A percentile compares a stretch with the other conserved stretches of the same genome.
Conservation (phyloP, 169 alveolate genomes). For the Plasmodium falciparum region DNA sequence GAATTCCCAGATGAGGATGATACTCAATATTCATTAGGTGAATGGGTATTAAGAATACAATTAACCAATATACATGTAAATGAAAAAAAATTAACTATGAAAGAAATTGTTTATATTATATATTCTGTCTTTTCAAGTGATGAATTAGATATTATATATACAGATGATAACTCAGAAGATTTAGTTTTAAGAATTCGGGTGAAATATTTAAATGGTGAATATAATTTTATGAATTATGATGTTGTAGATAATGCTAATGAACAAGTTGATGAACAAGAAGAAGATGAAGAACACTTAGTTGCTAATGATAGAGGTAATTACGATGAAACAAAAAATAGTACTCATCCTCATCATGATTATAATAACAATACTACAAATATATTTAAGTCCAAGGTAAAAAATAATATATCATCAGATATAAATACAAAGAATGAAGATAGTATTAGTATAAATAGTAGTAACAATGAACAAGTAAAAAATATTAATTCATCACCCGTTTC, state of each 20-base stretch:
- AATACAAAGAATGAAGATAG: not conserved
- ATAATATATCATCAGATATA: not conserved
- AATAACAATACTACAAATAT: slow-evolving; percentile 9
- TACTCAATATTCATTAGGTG: slow-evolving; percentile 88
- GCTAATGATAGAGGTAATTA: not conserved
- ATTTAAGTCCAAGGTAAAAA: slow-evolving; percentile 16
- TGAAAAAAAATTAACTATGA: slow-evolving; percentile 97
- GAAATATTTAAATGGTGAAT: slow-evolving; percentile 83
- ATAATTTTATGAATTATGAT: slow-evolving; percentile 75
- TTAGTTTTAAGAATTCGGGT: slow-evolving; percentile 95
- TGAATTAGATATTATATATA: slow-evolving; percentile 94
- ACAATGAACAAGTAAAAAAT: not conserved
- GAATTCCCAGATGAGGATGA: slow-evolving; percentile 96
- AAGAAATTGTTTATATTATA: slow-evolving; percentile 93
- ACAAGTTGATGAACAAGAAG: slow-evolving; percentile 68
- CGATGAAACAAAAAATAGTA: too few species aligned
- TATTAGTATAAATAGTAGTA: not conserved
- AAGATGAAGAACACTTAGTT: slow-evolving; percentile 1
- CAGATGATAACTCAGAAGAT: slow-evolving; percentile 98
- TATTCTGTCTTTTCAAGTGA: slow-evolving; percentile 91
- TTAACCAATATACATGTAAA: slow-evolving; percentile 95
- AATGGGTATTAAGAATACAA: slow-evolving; percentile 98
- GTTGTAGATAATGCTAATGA: slow-evolving; percentile 37
- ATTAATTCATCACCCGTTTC: too few species aligned
- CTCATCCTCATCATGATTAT: not conserved